Conservation (phyloP, 2,329 filamentous ascomycete genomes). For the Leptographium lundbergii region DNA sequence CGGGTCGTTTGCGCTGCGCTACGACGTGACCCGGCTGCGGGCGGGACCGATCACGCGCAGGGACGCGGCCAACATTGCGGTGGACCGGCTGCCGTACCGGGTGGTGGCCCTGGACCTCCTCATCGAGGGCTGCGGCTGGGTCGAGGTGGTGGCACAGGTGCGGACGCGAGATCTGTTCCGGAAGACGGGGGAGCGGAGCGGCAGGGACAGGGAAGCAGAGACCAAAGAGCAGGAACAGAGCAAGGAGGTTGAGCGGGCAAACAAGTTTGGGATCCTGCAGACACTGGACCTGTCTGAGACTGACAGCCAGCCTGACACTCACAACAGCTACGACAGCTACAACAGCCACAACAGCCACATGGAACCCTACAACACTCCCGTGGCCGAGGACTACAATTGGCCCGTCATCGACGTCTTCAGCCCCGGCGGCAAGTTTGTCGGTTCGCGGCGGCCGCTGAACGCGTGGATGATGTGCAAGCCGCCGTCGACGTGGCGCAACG, state of each 20-base stretch:
- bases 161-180: slow-evolving; percentile 39
- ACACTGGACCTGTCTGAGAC: slow-evolving; percentile 16
- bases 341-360: slow-evolving; percentile 7
- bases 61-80: slow-evolving; percentile 47
- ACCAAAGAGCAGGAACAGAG: no score
- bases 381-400: slow-evolving; percentile 29
- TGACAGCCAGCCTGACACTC: not conserved
- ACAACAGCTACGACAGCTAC: no score
- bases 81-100: slow-evolving; percentile 63
- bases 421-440: slow-evolving; percentile 73
- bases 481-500: slow-evolving; percentile 18
- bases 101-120: slow-evolving; percentile 74
- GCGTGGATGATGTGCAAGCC: slow-evolving; percentile 54
- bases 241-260: not conserved
- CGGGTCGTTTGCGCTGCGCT: slow-evolving; percentile 59
- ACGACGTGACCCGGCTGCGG: slow-evolving; percentile 73
- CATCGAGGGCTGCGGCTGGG: slow-evolving; percentile 86
- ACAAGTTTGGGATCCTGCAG: slow-evolving; percentile 11
- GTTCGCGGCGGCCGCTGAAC: slow-evolving; percentile 52
- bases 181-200: not conserved
- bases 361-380: not conserved
- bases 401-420: slow-evolving; percentile 75
- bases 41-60: slow-evolving; percentile 59
- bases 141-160: slow-evolving; percentile 77
- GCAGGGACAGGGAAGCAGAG: not conserved